Percentiles rank a stretch among this genome's conserved stretches.
Conservation (phyloP, 352 stramenopile genomes). For the Pythium aquatile region DNA sequence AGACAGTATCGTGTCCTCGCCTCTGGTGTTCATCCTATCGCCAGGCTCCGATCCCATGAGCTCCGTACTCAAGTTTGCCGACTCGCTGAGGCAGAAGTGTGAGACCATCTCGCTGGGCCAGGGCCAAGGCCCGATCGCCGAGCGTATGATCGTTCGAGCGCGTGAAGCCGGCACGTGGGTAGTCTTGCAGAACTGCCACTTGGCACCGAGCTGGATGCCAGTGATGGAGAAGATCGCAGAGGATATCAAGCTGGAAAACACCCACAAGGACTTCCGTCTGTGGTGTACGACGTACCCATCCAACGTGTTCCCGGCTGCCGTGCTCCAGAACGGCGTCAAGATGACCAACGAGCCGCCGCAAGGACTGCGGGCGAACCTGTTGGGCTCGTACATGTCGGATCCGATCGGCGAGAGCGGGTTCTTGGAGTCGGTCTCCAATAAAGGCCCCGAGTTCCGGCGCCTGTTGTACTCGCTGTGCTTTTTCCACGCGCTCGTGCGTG, state of each 20-base stretch:
- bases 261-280: conserved; percentile 87
- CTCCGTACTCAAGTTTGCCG: conserved; percentile 88
- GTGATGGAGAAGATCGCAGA: conserved; percentile 92
- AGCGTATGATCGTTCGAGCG: conserved; percentile 85
- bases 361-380: conserved; percentile 89
- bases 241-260: conserved; percentile 78
- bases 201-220: conserved; percentile 92
- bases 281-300: conserved; percentile 95
- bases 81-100: conserved; percentile 67
- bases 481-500: conserved; percentile 92
- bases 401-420: conserved; percentile 90
- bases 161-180: conserved; percentile 87
- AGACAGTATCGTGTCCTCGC: conserved; percentile 83
- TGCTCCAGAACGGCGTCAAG: conserved; percentile 94
- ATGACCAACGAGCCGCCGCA: conserved; percentile 96
- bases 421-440: conserved; percentile 70
- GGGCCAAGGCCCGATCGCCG: conserved; percentile 90
- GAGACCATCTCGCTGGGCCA: conserved; percentile 92
- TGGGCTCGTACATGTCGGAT: conserved; percentile 91
- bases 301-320: conserved; percentile 90
- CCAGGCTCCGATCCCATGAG: conserved; percentile 91
- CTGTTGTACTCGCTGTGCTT: conserved; percentile 91
- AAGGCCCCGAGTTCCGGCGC: conserved; percentile 80
- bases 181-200: conserved; percentile 91
- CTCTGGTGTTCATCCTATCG: conserved; percentile 92